Percentiles rank a stretch among this genome's conserved stretches.
Evolutionary conservation across 495 filamentous ascomycete genomes (phyloP).

Genomic region (Aspergillus sclerotiicarbonarius): DNA sequence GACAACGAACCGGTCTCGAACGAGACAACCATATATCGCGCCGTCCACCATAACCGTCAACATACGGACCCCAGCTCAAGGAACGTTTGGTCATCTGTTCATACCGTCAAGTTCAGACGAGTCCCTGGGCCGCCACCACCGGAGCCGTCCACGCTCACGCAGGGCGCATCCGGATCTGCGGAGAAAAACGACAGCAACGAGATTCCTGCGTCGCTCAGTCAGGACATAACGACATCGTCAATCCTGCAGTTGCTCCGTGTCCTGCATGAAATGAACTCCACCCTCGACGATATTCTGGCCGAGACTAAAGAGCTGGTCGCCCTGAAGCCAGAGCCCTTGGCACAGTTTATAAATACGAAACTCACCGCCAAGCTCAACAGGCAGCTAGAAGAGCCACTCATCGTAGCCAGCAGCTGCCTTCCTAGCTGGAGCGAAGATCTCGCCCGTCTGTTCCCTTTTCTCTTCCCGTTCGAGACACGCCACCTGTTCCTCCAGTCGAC

Average conservation of each 20-base stretch:
- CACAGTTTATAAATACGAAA: constrained; percentile 98
- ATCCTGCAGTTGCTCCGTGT: constrained; percentile 89
- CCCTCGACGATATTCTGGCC: constrained; percentile 93
- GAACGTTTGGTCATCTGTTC: constrained; percentile 84
- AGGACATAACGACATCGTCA: constrained; percentile 76
- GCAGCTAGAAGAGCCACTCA: constrained; percentile 95
- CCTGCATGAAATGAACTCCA: constrained; percentile 89
- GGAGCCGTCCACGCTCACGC: constrained; percentile 66
- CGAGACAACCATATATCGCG: constrained; percentile 95
- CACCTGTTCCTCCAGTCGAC: constrained; percentile 98
- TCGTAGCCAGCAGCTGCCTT: constrained; percentile 95
- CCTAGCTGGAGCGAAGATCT: constrained; percentile 97
- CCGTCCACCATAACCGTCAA: constrained; percentile 73
- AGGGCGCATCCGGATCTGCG: constrained; percentile 46
- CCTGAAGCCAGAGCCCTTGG: constrained; percentile 78
- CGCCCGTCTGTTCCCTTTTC: constrained; percentile 91
- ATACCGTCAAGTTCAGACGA: constrained; percentile 87
- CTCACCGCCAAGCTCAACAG: constrained; percentile 98
- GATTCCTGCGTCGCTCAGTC: constrained; percentile 80
- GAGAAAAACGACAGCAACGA: constrained; percentile 47
- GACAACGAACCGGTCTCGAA: constrained; percentile 78
- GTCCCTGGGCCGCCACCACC: constrained; percentile 84
- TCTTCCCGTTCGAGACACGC: constrained; percentile 98
- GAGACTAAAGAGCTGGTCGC: constrained; percentile 71
- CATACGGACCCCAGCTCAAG: constrained; percentile 61